Evolutionary conservation across 208 protist species (phyloP).

Genomic region (Acanthamoeba sp.): DNA sequence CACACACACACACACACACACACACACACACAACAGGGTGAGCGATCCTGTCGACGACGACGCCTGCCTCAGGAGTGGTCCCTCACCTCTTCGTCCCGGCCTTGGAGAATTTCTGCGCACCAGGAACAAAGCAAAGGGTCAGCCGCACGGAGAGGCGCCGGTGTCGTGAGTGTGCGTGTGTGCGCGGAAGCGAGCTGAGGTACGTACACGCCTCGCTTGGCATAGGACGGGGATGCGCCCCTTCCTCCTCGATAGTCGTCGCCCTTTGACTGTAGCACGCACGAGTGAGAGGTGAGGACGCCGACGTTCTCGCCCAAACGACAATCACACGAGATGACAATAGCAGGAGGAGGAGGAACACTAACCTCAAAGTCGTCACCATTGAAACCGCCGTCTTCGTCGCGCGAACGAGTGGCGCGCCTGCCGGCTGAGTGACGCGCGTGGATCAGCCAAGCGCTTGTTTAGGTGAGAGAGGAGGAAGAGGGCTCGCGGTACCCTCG

Average conservation of each 20-base stretch:
- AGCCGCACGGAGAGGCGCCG: no score
- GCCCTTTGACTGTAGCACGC: background rate
- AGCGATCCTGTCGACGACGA: background rate
- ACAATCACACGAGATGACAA: no score
- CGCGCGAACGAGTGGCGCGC: background rate
- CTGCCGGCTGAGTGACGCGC: background rate
- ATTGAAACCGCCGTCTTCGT: background rate
- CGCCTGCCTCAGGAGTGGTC: no score
- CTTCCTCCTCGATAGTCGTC: background rate
- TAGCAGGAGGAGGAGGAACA: background rate
- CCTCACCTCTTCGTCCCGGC: background rate
- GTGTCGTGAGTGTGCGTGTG: no score
- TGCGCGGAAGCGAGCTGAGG: no score
- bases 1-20: no score
- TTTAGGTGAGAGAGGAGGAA: background rate
- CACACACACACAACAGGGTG: background rate
- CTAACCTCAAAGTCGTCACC: background rate
- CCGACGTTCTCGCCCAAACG: no score
- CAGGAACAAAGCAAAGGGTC: background rate
- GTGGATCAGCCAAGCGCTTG: background rate
- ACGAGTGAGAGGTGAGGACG: background rate
- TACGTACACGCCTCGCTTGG: constrained; percentile 7
- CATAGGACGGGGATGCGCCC: background rate
- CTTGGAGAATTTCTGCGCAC: background rate
- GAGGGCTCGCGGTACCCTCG: background rate